A percentile compares a stretch with the other conserved stretches of the same genome.
These are phyloP conservation scores for Hanseniaspora clermontiae DNA, from an alignment of 805 yeast species.

Conservation along the genomic window DNA sequence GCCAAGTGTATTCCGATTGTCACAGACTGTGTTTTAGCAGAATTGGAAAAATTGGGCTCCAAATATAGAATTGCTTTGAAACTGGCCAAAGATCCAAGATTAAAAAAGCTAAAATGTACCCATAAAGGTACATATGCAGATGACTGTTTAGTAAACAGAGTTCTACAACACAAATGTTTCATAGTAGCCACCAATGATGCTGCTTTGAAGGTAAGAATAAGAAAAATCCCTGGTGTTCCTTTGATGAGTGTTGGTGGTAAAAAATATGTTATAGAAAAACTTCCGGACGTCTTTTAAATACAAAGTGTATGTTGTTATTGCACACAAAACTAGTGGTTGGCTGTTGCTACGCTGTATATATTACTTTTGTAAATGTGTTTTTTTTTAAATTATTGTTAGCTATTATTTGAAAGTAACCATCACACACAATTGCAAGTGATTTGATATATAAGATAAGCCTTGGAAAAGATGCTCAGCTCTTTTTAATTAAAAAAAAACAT, in stretches of 20 bases:
- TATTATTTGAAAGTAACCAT: too few species aligned
- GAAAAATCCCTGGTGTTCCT: constrained; percentile 96
- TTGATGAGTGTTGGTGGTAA: constrained; percentile 93
- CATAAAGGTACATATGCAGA: constrained; percentile 97
- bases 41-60: constrained; percentile 89
- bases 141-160: constrained; percentile 88
- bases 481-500: neutral
- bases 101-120: constrained; percentile 71
- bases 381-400: too few species aligned
- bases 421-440: too few species aligned
- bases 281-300: constrained; percentile 74
- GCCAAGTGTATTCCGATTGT: constrained; percentile 93
- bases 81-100: constrained; percentile 87
- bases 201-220: constrained; percentile 79
- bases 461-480: too few species aligned
- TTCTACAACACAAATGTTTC: constrained; percentile 89
- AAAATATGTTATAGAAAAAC: constrained; percentile 80
- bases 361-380: neutral
- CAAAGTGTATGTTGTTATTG: neutral
- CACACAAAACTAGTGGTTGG: too few species aligned
- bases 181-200: constrained; percentile 98
- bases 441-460: too few species aligned
- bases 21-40: constrained; percentile 97
- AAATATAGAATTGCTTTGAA: constrained; percentile 85
- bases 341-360: neutral